These are phyloP conservation scores for Parascedosporium putredinis DNA, from an alignment of 2,329 filamentous ascomycete species.

Conservation along the genomic window DNA sequence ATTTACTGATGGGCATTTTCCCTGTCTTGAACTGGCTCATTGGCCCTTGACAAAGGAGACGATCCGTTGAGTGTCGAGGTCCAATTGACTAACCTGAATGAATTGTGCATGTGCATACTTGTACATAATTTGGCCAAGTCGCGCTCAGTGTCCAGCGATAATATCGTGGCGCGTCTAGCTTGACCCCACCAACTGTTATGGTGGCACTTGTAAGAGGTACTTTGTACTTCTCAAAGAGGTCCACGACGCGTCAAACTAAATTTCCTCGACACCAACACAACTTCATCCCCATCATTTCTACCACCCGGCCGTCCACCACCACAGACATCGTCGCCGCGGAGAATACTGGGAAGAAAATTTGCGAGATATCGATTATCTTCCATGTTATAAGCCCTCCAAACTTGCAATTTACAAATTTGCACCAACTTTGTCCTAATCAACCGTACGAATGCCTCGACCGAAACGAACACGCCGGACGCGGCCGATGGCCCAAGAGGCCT, in stretches of 20 bases:
- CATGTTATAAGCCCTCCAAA: too few species aligned
- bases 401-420: too few species aligned
- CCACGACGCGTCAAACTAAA: slow-evolving; percentile 1
- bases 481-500: slow-evolving; percentile 4
- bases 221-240: neutral
- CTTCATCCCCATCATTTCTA: neutral
- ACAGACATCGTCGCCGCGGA: neutral
- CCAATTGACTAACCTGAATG: neutral
- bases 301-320: neutral
- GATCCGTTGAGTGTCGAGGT: neutral
- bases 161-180: neutral
- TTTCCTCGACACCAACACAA: neutral
- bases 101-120: too few species aligned
- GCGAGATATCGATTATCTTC: too few species aligned
- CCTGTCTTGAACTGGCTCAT: too few species aligned
- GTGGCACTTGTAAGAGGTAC: neutral
- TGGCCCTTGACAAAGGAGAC: too few species aligned
- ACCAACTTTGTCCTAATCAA: too few species aligned
- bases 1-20: too few species aligned
- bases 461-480: slow-evolving; percentile 12
- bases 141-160: too few species aligned
- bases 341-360: neutral
- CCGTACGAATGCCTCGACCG: slow-evolving; percentile 11
- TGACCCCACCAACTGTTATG: neutral
- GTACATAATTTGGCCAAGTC: too few species aligned